These are phyloP conservation scores for Sechiopsis laciniata DNA, from an alignment of 306 rosid genomes.

Conservation along the genomic window DNA sequence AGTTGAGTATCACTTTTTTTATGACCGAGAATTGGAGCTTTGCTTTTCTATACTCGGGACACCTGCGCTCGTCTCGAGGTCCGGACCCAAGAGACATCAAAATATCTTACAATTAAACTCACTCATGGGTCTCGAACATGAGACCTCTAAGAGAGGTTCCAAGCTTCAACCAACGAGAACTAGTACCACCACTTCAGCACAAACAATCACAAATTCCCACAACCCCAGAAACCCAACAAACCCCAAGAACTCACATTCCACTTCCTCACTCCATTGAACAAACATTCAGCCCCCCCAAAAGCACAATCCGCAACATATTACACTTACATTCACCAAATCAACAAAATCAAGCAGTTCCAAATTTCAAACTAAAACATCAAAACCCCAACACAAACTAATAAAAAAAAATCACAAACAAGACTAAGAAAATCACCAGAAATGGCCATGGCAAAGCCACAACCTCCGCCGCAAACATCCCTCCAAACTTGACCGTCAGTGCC, in stretches of 20 bases:
- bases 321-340: not conserved
- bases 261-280: not conserved
- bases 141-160: too few relatives aligned
- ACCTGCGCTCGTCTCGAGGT: too few relatives aligned
- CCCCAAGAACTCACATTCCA: not conserved
- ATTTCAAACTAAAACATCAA: not conserved
- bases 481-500: conserved; percentile 33
- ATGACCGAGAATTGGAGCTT: too few relatives aligned
- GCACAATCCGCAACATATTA: not conserved
- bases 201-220: not conserved
- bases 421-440: conserved; percentile 50
- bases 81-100: too few relatives aligned
- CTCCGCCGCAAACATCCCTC: conserved; percentile 79
- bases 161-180: too few relatives aligned
- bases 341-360: not conserved
- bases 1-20: not conserved
- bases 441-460: conserved; percentile 96
- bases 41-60: too few relatives aligned
- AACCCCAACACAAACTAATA: not conserved
- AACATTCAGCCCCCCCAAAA: not conserved
- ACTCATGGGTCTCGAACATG: too few relatives aligned
- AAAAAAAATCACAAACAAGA: not conserved
- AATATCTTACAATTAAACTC: too few relatives aligned
- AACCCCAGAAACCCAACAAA: not conserved
- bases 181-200: not conserved